Evolutionary conservation across 257 asterid genomes (phyloP).

Genomic region (Mitragyna speciosa): DNA sequence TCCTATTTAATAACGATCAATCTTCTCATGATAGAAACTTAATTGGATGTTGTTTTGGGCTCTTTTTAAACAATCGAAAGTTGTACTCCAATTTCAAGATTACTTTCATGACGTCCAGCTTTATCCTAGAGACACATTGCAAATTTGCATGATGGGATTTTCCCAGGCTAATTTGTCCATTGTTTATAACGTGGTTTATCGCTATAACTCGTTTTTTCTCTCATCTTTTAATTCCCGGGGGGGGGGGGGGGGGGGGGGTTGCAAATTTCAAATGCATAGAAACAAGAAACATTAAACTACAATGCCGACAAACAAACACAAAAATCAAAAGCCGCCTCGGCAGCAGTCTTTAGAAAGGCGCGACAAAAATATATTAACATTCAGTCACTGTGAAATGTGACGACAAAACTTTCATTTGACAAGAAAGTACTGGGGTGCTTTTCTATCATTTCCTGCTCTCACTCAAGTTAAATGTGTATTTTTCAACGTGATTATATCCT

Average conservation of each 20-base stretch:
- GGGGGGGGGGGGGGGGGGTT: too few relatives aligned
- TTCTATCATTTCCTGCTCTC: neutral
- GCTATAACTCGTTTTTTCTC: neutral
- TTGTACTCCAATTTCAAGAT: too few relatives aligned
- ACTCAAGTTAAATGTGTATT: neutral
- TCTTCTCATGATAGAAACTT: too few relatives aligned
- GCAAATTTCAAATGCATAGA: neutral
- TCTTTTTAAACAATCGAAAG: neutral
- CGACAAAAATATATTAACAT: neutral
- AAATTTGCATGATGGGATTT: neutral
- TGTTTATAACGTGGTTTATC: neutral
- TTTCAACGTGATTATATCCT: neutral
- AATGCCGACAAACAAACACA: neutral
- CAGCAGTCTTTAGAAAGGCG: neutral
- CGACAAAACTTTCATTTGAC: neutral
- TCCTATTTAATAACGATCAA: too few relatives aligned
- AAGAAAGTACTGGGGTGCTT: neutral
- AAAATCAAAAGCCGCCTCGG: neutral
- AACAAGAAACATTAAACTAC: neutral
- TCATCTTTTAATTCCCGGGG: neutral
- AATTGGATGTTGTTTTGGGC: neutral
- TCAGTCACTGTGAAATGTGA: neutral
- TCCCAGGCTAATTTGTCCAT: neutral
- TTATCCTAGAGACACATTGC: neutral
- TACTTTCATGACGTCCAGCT: neutral